These are phyloP conservation scores for Ramaria rubella DNA, from an alignment of 768 basidiomycete species.

Conservation along the genomic window DNA sequence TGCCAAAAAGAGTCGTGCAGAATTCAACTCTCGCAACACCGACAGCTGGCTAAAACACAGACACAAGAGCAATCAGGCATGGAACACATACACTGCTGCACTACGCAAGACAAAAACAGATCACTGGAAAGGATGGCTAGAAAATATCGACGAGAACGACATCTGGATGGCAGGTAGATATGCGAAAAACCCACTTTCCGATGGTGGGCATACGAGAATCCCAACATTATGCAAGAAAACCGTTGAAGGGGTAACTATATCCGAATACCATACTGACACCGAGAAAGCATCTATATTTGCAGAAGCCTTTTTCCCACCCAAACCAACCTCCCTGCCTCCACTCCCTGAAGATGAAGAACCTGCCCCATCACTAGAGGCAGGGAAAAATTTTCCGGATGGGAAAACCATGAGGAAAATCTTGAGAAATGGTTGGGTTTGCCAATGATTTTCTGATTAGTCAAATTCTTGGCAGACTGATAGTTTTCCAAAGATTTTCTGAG, in stretches of 20 bases:
- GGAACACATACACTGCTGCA: not conserved
- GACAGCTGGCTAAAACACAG: not conserved
- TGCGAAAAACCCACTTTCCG: not conserved
- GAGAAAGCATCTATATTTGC: not conserved
- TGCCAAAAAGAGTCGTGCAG: slow-evolving; percentile 12
- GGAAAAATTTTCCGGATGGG: too few relatives aligned
- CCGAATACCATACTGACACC: too few relatives aligned
- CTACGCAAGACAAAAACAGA: not conserved
- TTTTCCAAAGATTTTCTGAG: too few relatives aligned
- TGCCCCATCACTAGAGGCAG: too few relatives aligned
- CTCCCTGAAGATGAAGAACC: not conserved
- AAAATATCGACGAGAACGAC: not conserved
- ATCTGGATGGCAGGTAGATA: not conserved
- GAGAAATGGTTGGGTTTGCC: too few relatives aligned
- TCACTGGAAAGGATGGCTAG: not conserved
- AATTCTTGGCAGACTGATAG: too few relatives aligned
- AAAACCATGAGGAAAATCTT: too few relatives aligned
- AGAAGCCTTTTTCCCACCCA: not conserved
- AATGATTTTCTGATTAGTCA: too few relatives aligned
- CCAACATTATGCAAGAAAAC: not conserved
- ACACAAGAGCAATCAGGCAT: not conserved
- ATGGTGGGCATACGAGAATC: not conserved
- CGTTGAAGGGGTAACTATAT: not conserved
- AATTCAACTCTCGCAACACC: not conserved
- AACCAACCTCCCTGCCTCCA: not conserved